Conservation (phyloP, 257 asterid genomes). For the Solanum appendiculatum region DNA sequence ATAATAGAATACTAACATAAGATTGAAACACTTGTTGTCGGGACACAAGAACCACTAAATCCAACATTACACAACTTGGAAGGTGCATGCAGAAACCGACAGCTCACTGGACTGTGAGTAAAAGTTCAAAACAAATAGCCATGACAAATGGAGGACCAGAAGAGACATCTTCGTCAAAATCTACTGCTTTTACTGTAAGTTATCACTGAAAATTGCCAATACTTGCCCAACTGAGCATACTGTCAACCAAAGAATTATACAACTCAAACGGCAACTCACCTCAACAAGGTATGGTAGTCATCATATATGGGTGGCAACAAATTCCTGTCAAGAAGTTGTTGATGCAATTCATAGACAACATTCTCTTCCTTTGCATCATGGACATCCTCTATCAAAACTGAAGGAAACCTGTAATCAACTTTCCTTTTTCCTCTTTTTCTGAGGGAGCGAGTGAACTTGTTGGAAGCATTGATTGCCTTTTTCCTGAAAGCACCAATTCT, state of each 20-base stretch:
- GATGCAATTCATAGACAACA: constrained; percentile 62
- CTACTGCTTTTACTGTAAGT: neutral
- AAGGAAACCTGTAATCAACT: constrained; percentile 77
- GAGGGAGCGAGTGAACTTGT: constrained; percentile 75
- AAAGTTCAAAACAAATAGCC: neutral
- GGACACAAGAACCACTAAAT: neutral
- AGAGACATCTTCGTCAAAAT: neutral
- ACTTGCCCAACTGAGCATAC: neutral
- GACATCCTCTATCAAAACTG: constrained; percentile 70
- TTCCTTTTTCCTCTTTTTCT: constrained; percentile 79
- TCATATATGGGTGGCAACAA: constrained; percentile 73
- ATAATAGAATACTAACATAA: neutral
- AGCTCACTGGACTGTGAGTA: neutral
- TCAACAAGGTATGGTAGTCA: constrained; percentile 77
- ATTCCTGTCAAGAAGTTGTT: constrained; percentile 47
- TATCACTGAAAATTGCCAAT: neutral
- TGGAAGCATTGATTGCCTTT: constrained; percentile 83
- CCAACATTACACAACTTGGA: neutral
- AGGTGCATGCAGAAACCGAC: neutral
- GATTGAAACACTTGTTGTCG: neutral
- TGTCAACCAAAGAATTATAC: neutral
- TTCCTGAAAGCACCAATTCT: constrained; percentile 64
- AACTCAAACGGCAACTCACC: constrained; percentile 30
- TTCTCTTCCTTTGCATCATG: constrained; percentile 77
- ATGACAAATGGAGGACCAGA: neutral